These are phyloP conservation scores for Talaromyces amestolkiae DNA, from an alignment of 2,329 filamentous ascomycete species.

Conservation along the genomic window DNA sequence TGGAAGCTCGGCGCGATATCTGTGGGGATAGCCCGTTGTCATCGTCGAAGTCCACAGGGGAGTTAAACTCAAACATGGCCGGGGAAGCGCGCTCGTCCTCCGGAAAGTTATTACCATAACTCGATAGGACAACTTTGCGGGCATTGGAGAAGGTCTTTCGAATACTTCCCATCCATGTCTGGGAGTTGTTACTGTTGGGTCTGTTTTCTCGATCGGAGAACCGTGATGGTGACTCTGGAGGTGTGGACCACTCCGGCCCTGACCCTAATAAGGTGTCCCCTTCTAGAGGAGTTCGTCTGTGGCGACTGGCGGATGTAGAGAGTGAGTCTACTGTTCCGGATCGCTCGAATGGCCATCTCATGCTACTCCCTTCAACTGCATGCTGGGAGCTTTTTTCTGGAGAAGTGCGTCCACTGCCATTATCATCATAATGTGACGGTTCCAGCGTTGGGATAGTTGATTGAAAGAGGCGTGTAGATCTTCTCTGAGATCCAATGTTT, in stretches of 20 bases:
- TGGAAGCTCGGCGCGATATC: constrained; percentile 47
- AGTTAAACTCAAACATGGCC: constrained; percentile 21
- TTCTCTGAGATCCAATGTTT: constrained; percentile 35
- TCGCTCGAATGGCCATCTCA: constrained; percentile 33
- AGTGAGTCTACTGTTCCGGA: constrained; percentile 50
- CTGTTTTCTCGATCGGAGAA: constrained; percentile 14
- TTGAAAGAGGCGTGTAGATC: constrained; percentile 27
- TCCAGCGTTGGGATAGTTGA: constrained; percentile 24
- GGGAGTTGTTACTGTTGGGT: constrained; percentile 33
- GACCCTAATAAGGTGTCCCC: constrained; percentile 53
- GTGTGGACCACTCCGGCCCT: constrained; percentile 29
- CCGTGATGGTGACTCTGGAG: constrained; percentile 25
- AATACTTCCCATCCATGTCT: constrained; percentile 67
- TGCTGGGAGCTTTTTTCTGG: constrained; percentile 25
- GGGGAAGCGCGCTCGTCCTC: neutral
- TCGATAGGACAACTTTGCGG: constrained; percentile 23
- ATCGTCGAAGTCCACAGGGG: constrained; percentile 21
- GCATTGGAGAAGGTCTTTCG: constrained; percentile 59
- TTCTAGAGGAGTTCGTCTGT: constrained; percentile 52
- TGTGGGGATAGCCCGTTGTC: constrained; percentile 26
- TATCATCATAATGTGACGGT: constrained; percentile 22
- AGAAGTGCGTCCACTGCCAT: constrained; percentile 27
- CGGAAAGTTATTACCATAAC: neutral
- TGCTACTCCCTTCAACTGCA: constrained; percentile 28
- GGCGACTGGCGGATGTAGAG: constrained; percentile 50